A percentile compares a stretch with the other conserved stretches of the same genome.
Conservation (phyloP, 176 grass and related monocot species). For the Phoenix dactylifera region DNA sequence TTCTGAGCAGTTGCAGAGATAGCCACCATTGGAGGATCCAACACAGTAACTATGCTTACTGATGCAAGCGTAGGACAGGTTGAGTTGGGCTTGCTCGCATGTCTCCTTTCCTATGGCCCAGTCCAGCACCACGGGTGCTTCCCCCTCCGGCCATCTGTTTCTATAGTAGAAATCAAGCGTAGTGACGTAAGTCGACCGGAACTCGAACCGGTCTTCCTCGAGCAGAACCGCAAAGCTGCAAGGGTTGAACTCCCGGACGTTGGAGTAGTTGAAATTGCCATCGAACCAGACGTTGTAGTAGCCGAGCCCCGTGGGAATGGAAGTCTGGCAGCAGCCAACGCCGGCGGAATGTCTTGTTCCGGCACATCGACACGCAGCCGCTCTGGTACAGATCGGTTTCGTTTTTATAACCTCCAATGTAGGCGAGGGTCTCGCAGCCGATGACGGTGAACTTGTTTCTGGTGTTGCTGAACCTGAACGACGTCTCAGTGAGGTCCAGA, state of each 20-base stretch:
- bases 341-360: background rate
- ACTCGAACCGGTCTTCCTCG: background rate
- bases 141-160: too few species aligned
- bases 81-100: background rate
- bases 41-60: background rate
- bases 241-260: background rate
- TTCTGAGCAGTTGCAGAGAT: background rate
- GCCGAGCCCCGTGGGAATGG: slow-evolving; percentile 1
- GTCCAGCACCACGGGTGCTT: background rate
- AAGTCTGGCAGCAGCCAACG: slow-evolving; percentile 28
- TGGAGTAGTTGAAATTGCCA: background rate
- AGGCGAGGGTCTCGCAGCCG: slow-evolving; percentile 25
- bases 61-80: background rate
- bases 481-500: background rate
- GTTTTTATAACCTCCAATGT: background rate
- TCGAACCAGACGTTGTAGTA: background rate
- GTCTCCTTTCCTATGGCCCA: background rate
- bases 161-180: background rate
- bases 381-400: background rate
- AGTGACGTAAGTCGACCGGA: background rate
- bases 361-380: slow-evolving; percentile 30
- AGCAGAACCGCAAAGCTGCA: background rate
- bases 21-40: background rate
- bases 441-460: slow-evolving; percentile 37
- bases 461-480: slow-evolving; percentile 4